Conservation (phyloP, 2,329 filamentous ascomycete species). For the Hirsutella minnesotensis region DNA sequence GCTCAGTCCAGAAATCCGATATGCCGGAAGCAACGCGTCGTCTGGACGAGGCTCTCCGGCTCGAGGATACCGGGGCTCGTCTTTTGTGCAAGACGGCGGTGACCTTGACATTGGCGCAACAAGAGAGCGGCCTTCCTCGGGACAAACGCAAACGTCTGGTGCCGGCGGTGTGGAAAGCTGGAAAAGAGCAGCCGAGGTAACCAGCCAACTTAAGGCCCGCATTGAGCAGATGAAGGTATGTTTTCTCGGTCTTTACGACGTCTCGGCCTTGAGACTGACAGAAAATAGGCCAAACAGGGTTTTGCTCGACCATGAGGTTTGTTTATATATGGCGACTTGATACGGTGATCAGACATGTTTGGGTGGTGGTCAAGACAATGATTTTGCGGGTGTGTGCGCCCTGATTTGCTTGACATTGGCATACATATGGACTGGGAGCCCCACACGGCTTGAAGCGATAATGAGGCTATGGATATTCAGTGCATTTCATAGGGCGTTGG, state of each 20-base stretch:
- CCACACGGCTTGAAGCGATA: slow-evolving; percentile 1
- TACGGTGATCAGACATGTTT: not conserved
- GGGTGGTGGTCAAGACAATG: not conserved
- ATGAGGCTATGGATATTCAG: slow-evolving; percentile 3
- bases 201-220: slow-evolving; percentile 89
- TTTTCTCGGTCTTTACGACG: not conserved
- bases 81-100: slow-evolving; percentile 19
- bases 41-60: slow-evolving; percentile 50
- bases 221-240: slow-evolving; percentile 95
- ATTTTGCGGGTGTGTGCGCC: not conserved
- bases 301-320: slow-evolving; percentile 15
- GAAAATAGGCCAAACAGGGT: slow-evolving; percentile 15
- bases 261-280: not conserved
- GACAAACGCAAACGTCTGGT: slow-evolving; percentile 21
- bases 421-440: not conserved
- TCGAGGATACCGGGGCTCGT: slow-evolving; percentile 34
- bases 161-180: slow-evolving; percentile 60
- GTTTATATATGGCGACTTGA: not conserved
- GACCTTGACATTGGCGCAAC: slow-evolving; percentile 16
- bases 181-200: slow-evolving; percentile 94
- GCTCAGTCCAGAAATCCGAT: slow-evolving; percentile 42
- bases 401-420: slow-evolving; percentile 4
- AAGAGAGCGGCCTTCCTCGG: slow-evolving; percentile 22
- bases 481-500: slow-evolving; percentile 22
- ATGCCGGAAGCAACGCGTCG: slow-evolving; percentile 34